These are phyloP conservation scores for Jasminum sambac DNA, from an alignment of 257 asterid genomes.

Conservation along the genomic window DNA sequence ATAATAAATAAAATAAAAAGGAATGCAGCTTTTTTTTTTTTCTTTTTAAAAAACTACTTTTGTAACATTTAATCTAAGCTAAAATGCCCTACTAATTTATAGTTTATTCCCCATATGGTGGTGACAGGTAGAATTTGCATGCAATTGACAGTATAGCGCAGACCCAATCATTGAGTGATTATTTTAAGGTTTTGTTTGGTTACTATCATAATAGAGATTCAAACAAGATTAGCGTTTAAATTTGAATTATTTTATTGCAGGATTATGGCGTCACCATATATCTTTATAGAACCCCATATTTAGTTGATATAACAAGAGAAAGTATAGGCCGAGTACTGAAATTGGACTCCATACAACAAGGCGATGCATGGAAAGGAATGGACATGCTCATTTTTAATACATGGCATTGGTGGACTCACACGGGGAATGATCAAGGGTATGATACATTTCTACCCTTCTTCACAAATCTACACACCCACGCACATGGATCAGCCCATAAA, in stretches of 20 bases:
- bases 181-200: background rate
- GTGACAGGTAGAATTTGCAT: background rate
- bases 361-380: constrained; percentile 42
- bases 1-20: too few relatives aligned
- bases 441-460: background rate
- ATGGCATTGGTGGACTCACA: constrained; percentile 58
- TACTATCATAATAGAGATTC: background rate
- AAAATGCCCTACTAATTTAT: background rate
- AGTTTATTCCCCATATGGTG: background rate
- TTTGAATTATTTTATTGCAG: constrained; percentile 22
- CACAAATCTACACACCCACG: background rate
- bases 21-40: too few relatives aligned
- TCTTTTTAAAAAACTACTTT: too few relatives aligned
- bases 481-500: too few relatives aligned
- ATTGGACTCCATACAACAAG: constrained; percentile 37
- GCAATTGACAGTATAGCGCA: background rate
- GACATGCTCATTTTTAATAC: constrained; percentile 40
- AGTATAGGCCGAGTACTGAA: constrained; percentile 31
- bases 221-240: background rate
- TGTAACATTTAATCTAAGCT: background rate
- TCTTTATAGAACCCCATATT: constrained; percentile 30
- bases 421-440: constrained; percentile 37
- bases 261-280: constrained; percentile 36
- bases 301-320: constrained; percentile 36
- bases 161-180: background rate